These are phyloP conservation scores for Excoecaria agallocha DNA, from an alignment of 345 rosid genomes.

Conservation along the genomic window DNA sequence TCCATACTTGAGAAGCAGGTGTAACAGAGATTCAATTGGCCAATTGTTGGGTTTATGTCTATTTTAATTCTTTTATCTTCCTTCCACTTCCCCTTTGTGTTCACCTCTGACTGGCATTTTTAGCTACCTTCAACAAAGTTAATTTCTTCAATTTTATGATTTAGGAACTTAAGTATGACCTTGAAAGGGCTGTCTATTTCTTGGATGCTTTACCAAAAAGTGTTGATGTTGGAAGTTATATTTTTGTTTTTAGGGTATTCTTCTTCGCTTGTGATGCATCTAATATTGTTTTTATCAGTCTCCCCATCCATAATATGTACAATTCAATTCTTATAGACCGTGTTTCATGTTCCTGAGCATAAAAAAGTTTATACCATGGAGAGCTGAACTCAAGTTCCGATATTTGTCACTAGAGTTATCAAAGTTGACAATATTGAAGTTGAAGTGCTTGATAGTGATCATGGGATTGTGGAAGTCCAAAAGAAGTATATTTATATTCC, in stretches of 20 bases:
- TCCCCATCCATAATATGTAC: constrained; percentile 5
- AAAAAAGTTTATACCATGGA: constrained; percentile 58
- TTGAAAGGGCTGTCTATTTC: constrained; percentile 39
- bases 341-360: constrained; percentile 60
- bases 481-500: constrained; percentile 47
- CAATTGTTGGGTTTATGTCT: constrained; percentile 6
- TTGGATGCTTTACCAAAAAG: constrained; percentile 54
- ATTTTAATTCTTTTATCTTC: constrained; percentile 12
- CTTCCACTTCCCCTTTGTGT: background rate
- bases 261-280: constrained; percentile 11
- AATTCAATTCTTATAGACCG: constrained; percentile 37
- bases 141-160: constrained; percentile 11
- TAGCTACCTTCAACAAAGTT: constrained; percentile 11
- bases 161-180: constrained; percentile 79
- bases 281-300: constrained; percentile 16
- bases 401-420: constrained; percentile 60
- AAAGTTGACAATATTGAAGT: constrained; percentile 68
- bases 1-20: constrained; percentile 73
- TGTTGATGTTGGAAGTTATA: constrained; percentile 78
- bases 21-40: constrained; percentile 3
- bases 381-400: constrained; percentile 53
- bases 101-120: constrained; percentile 7
- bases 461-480: constrained; percentile 70
- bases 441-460: constrained; percentile 78
- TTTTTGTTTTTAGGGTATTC: constrained; percentile 80